Evolutionary conservation across 495 filamentous ascomycete species (phyloP).

Genomic region (Tuber umbilicatum): DNA sequence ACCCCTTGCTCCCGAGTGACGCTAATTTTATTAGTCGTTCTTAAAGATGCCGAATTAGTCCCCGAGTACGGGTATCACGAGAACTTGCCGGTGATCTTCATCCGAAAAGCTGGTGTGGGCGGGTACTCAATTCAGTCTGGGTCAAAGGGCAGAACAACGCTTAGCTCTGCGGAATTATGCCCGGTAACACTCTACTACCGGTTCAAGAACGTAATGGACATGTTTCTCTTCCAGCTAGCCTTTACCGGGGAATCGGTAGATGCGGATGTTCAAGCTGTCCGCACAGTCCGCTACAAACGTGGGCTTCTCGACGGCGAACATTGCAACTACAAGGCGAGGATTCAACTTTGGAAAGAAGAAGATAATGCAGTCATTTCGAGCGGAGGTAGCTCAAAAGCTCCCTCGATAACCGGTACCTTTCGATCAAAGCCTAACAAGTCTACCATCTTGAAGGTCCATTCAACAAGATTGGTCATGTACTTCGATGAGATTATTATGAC

Average conservation of each 20-base stretch:
- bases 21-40: constrained; percentile 17
- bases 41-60: constrained; percentile 25
- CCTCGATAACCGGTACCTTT: constrained; percentile 8
- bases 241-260: constrained; percentile 33
- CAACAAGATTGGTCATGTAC: constrained; percentile 36
- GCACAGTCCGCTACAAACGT: constrained; percentile 33
- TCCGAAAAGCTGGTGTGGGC: constrained; percentile 26
- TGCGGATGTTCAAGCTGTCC: constrained; percentile 33
- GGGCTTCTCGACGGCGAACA: constrained; percentile 28
- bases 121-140: constrained; percentile 22
- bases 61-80: constrained; percentile 37
- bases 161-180: constrained; percentile 1
- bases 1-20: background rate
- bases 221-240: constrained; percentile 38
- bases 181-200: constrained; percentile 24
- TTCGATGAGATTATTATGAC: constrained; percentile 27
- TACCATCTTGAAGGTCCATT: constrained; percentile 11
- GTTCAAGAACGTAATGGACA: constrained; percentile 23
- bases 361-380: background rate
- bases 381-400: background rate
- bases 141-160: background rate
- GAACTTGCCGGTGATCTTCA: constrained; percentile 31
- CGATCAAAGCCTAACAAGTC: constrained; percentile 6
- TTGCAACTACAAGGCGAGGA: constrained; percentile 28
- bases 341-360: constrained; percentile 36